Evolutionary conservation across 176 grass and related monocot species (phyloP).

Genomic region (Calamus simplicifolius): DNA sequence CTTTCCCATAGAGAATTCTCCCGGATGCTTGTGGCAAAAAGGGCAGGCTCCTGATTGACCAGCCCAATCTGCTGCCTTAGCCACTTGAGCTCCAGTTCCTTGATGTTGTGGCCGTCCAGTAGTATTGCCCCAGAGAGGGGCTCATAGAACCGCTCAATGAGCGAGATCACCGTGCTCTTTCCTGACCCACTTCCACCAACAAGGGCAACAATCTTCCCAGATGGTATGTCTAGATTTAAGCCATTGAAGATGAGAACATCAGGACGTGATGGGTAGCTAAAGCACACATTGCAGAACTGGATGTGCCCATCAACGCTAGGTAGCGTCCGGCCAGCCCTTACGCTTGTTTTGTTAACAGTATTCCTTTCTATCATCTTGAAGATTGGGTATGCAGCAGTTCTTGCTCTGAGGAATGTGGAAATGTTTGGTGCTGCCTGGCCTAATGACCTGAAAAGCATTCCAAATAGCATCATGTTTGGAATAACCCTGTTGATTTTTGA

Average conservation of each 20-base stretch:
- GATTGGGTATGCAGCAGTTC: slow-evolving; percentile 82
- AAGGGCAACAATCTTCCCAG: slow-evolving; percentile 81
- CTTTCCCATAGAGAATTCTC: slow-evolving; percentile 97
- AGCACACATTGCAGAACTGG: slow-evolving; percentile 50
- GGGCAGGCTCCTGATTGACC: slow-evolving; percentile 95
- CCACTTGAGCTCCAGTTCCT: slow-evolving; percentile 76
- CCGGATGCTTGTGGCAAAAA: slow-evolving; percentile 95
- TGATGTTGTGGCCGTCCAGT: slow-evolving; percentile 65
- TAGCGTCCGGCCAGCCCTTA: slow-evolving; percentile 40
- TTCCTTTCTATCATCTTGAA: slow-evolving; percentile 98
- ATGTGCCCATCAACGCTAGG: slow-evolving; percentile 57
- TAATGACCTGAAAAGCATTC: slow-evolving; percentile 40
- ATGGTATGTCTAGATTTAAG: slow-evolving; percentile 66
- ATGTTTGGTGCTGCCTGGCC: slow-evolving; percentile 90
- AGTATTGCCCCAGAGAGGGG: slow-evolving; percentile 45
- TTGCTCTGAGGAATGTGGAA: slow-evolving; percentile 82
- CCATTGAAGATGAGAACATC: slow-evolving; percentile 70
- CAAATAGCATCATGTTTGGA: too few species aligned
- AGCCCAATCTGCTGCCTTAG: slow-evolving; percentile 77
- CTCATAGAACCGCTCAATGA: slow-evolving; percentile 99
- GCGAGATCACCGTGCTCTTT: slow-evolving; percentile 89
- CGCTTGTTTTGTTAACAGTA: slow-evolving; percentile 51
- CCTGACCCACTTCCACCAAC: slow-evolving; percentile 90
- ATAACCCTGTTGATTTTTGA: too few species aligned
- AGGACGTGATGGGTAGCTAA: slow-evolving; percentile 83